Evolutionary conservation across 352 stramenopile genomes (phyloP).

Genomic region (Globisporangium barbulae): DNA sequence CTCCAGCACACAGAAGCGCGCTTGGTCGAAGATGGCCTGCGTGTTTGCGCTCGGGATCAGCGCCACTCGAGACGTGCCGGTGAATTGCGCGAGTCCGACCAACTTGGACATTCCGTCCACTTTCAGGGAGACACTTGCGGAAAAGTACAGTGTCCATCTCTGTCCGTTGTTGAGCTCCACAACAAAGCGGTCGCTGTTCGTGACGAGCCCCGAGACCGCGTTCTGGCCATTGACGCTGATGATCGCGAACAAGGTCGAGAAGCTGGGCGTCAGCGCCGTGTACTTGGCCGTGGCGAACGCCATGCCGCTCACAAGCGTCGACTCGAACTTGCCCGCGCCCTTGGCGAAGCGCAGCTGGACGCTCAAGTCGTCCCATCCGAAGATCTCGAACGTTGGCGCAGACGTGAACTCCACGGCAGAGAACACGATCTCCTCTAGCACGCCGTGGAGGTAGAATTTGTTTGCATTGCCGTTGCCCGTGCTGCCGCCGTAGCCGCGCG

Average conservation of each 20-base stretch:
- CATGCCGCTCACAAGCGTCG: slow-evolving; percentile 61
- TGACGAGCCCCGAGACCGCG: slow-evolving; percentile 2
- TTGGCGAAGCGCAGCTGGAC: slow-evolving; percentile 48
- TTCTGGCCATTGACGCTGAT: slow-evolving; percentile 40
- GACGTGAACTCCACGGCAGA: slow-evolving; percentile 46
- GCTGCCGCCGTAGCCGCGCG: slow-evolving; percentile 39
- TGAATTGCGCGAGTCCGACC: slow-evolving; percentile 29
- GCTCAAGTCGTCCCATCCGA: slow-evolving; percentile 48
- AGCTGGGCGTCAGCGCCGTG: slow-evolving; percentile 34
- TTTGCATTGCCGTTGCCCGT: slow-evolving; percentile 44
- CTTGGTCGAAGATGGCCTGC: slow-evolving; percentile 35
- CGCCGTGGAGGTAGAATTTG: slow-evolving; percentile 48
- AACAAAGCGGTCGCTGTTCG: slow-evolving; percentile 41
- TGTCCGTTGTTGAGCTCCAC: slow-evolving; percentile 45
- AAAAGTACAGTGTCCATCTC: slow-evolving; percentile 61
- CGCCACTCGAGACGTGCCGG: slow-evolving; percentile 29
- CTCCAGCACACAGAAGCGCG: slow-evolving; percentile 39
- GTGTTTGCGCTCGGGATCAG: slow-evolving; percentile 31
- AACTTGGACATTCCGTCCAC: slow-evolving; percentile 37
- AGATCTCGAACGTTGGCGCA: slow-evolving; percentile 32
- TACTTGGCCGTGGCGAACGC: slow-evolving; percentile 58
- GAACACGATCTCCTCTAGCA: slow-evolving; percentile 47
- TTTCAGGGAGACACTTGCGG: slow-evolving; percentile 26
- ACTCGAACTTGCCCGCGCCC: slow-evolving; percentile 34
- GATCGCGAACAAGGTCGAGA: slow-evolving; percentile 44